phyloP scores from a whole-genome alignment of 495 filamentous ascomycete genomes.

The Lepidopterella palustris region DNA sequence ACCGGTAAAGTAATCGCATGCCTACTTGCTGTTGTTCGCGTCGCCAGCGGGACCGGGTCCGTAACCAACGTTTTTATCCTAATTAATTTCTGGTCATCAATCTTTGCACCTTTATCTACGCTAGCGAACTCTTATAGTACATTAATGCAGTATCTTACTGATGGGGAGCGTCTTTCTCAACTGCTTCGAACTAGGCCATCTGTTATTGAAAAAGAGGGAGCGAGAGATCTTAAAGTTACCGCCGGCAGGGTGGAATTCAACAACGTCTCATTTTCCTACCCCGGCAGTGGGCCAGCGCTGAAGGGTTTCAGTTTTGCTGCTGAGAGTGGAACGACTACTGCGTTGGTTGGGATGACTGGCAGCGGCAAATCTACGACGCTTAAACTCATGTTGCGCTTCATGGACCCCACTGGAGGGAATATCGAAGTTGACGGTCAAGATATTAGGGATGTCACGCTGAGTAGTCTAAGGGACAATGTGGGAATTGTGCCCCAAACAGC shows the following conservation, averaged over 20 bases:
- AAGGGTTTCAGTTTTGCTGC: constrained; percentile 13
- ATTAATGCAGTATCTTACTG: no score
- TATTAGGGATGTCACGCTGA: constrained; percentile 2
- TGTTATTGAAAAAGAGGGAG: neutral
- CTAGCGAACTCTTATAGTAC: no score
- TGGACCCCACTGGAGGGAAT: constrained; percentile 14
- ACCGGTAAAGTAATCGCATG: no score
- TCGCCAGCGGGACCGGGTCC: no score
- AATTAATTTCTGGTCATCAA: no score
- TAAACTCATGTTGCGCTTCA: constrained; percentile 28
- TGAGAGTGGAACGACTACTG: constrained; percentile 19
- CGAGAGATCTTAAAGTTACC: neutral
- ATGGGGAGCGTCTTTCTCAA: no score
- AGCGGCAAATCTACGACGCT: constrained; percentile 28
- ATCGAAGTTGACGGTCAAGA: constrained; percentile 19
- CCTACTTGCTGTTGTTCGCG: no score
- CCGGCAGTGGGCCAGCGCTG: constrained; percentile 7
- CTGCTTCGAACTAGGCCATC: no score
- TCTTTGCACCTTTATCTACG: no score
- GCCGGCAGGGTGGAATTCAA: constrained; percentile 14
- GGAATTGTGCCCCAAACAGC: constrained; percentile 81
- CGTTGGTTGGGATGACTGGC: constrained; percentile 26
- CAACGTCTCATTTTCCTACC: constrained; percentile 24
- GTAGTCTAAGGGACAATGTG: constrained; percentile 59
- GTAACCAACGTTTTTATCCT: no score